Evolutionary conservation across 257 asterid genomes (phyloP), one percentile per base, ranked within the genome.

Genomic region (Primulina eburnea): DNA sequence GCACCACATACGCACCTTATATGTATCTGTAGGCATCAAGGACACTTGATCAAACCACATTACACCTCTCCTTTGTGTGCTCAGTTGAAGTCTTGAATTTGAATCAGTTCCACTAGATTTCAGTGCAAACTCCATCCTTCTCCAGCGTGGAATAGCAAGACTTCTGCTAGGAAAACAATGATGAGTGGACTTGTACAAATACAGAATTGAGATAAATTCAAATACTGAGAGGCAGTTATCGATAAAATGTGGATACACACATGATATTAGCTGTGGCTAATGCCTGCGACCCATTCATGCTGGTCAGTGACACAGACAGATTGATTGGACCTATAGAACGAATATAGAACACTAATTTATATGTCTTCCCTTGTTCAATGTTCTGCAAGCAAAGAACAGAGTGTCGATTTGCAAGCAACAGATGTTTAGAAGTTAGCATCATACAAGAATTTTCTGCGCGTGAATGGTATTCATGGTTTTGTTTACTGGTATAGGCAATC

Each of bases 1-100:
- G 52, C 52, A 40, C 17, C 52, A 0, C 17, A 65, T 21, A 57
- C 69, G 55, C 71, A 91, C 99, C 95, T 91, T 94, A 74, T 88
- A 89, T 5, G 99, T 89, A 65, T 89, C 97, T 62, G 85, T 71
- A 75, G 97, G 99, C 97, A 91, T 91, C 67, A 94, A 77, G 8
- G 99, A 94, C 21, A 94, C 92, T 85, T 94, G 99, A 77, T 94
- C 99, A 59, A 91, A 88, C 99, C 99, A 94, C 75, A 91, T 70
- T 66, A 85, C 92, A 73, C 97, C 95, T 74, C 86, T 85, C 76
- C 28, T 80, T 16, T 82, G 78, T 6, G 97, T 89, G 18, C 83
- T 88, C 73, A 94, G 73, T 70, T 91, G 95, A 81, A 94, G 88
- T 73, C 91, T 91, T 67, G 97, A 76, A 34, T 86, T 84, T 76